Evolutionary conservation across 805 yeast species (phyloP).

Genomic region (Myxozyma kluyveri): DNA sequence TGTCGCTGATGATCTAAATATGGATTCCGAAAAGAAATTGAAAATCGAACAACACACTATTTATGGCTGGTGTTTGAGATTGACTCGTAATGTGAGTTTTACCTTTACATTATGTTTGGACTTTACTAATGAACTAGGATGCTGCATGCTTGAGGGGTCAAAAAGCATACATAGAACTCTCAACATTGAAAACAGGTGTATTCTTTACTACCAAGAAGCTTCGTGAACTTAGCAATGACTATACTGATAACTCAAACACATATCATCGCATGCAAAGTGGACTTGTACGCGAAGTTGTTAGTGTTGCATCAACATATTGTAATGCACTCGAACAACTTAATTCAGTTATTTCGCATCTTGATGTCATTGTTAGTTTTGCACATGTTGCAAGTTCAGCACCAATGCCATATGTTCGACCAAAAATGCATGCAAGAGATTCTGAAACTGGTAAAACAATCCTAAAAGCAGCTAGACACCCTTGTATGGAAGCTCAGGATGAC

Average conservation of each 20-base stretch:
- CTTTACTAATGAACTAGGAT: conserved; percentile 48
- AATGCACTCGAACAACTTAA: conserved; percentile 73
- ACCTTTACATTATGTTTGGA: background rate
- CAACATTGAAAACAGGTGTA: conserved; percentile 94
- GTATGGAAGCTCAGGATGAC: conserved; percentile 89
- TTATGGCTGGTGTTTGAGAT: conserved; percentile 93
- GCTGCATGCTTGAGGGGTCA: conserved; percentile 65
- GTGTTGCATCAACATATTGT: conserved; percentile 75
- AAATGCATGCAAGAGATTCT: conserved; percentile 50
- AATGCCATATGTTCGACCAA: conserved; percentile 73
- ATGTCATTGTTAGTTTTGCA: conserved; percentile 82
- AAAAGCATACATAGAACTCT: conserved; percentile 66
- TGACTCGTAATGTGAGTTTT: conserved; percentile 56
- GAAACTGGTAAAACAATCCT: conserved; percentile 46
- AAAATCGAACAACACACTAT: conserved; percentile 83
- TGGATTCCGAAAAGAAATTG: conserved; percentile 83
- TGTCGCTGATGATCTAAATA: conserved; percentile 69
- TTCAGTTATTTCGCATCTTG: conserved; percentile 65
- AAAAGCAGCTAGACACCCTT: conserved; percentile 87
- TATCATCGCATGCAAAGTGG: conserved; percentile 74
- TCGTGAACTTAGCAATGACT: conserved; percentile 57
- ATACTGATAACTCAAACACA: conserved; percentile 56
- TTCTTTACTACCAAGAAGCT: conserved; percentile 76
- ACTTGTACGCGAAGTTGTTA: conserved; percentile 77
- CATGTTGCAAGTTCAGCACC: conserved; percentile 82